phyloP scores from a whole-genome alignment of 1,284 basidiomycete species.

The Moesziomyces parantarcticus region DNA sequence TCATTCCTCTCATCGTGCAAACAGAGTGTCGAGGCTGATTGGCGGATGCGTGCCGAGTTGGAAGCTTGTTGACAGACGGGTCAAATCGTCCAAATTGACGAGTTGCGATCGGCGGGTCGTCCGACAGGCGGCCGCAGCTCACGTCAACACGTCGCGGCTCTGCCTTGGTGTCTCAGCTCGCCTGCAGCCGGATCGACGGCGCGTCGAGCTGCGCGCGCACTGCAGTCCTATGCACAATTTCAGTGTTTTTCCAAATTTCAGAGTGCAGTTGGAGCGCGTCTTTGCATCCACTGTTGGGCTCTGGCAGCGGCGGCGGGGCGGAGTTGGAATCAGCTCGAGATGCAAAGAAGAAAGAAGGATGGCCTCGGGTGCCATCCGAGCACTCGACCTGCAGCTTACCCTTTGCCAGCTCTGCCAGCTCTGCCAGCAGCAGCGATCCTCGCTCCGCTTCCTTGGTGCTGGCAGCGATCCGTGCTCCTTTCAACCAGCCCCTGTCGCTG shows the following conservation, averaged over 20 bases:
- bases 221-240: too few species aligned
- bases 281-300: neutral
- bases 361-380: slow-evolving; percentile 4
- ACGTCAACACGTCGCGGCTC: too few species aligned
- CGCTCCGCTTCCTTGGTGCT: too few species aligned
- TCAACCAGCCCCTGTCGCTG: too few species aligned
- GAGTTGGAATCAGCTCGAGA: slow-evolving; percentile 7
- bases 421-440: too few species aligned
- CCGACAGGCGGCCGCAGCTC: neutral
- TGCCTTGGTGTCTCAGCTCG: too few species aligned
- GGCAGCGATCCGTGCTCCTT: too few species aligned
- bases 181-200: too few species aligned
- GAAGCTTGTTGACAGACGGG: slow-evolving; percentile 1
- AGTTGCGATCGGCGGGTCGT: slow-evolving; percentile 21
- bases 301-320: slow-evolving; percentile 1
- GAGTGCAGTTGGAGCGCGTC: neutral
- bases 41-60: neutral
- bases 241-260: slow-evolving; percentile 2
- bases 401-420: too few species aligned
- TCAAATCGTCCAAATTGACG: slow-evolving; percentile 15
- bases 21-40: too few species aligned
- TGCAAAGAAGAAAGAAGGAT: slow-evolving; percentile 28
- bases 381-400: slow-evolving; percentile 3
- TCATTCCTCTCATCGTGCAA: too few species aligned
- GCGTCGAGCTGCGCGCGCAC: too few species aligned